Evolutionary conservation across 352 stramenopile species (phyloP).

Genomic region (Plasmopara viticola): DNA sequence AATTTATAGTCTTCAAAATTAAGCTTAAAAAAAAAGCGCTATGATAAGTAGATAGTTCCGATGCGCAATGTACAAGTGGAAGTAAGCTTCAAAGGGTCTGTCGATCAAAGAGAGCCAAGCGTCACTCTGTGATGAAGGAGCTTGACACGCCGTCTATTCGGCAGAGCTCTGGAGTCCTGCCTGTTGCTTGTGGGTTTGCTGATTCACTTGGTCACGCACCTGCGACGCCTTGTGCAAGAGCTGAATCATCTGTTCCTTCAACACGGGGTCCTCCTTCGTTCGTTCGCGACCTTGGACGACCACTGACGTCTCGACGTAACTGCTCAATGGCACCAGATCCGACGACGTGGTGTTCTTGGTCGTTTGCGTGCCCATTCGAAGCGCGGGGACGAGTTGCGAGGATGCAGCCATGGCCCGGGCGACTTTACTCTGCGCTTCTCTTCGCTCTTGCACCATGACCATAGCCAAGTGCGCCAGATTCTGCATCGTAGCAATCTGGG

Average conservation of each 20-base stretch:
- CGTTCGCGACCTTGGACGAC: slow-evolving; percentile 39
- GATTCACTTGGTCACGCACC: slow-evolving; percentile 65
- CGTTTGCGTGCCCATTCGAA: slow-evolving; percentile 15
- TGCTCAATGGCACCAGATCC: slow-evolving; percentile 69
- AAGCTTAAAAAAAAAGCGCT: no score
- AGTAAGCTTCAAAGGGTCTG: not conserved
- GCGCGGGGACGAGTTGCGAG: slow-evolving; percentile 42
- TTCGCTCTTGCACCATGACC: slow-evolving; percentile 82
- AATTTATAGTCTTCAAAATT: no score
- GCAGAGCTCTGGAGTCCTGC: slow-evolving; percentile 66
- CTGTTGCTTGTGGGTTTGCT: slow-evolving; percentile 50
- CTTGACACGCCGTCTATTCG: slow-evolving; percentile 34
- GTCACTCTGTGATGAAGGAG: slow-evolving; percentile 14
- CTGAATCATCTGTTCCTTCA: slow-evolving; percentile 86
- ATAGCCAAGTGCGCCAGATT: slow-evolving; percentile 79
- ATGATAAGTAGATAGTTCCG: not conserved
- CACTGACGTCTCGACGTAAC: slow-evolving; percentile 41
- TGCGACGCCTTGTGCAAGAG: slow-evolving; percentile 77
- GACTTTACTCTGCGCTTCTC: slow-evolving; percentile 58
- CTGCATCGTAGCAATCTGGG: slow-evolving; percentile 79
- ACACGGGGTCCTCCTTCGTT: slow-evolving; percentile 55
- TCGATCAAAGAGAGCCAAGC: slow-evolving; percentile 5
- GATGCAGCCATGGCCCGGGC: slow-evolving; percentile 31
- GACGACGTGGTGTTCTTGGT: slow-evolving; percentile 30
- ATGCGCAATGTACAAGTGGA: not conserved